Evolutionary conservation across 2,329 filamentous ascomycete species (phyloP).

Genomic region (Fusarium pilosicola): DNA sequence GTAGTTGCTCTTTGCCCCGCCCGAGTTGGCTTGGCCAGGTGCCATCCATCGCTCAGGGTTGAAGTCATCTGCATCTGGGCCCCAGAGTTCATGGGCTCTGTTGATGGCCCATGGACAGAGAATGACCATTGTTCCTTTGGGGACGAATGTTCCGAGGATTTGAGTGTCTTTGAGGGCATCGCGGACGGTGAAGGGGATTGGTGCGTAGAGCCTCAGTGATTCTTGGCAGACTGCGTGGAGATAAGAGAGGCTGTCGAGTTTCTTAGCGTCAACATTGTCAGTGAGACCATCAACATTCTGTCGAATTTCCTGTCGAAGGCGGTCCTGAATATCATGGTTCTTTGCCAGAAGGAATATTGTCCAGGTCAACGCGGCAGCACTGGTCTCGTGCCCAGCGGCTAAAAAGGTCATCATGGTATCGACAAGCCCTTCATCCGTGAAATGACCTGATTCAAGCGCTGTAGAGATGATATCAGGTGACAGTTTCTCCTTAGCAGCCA

Average conservation of each 20-base stretch:
- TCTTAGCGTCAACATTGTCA: constrained; percentile 34
- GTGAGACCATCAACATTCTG: constrained; percentile 47
- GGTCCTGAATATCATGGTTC: constrained; percentile 50
- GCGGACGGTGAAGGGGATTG: constrained; percentile 48
- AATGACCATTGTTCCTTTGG: constrained; percentile 50
- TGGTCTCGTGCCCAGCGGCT: constrained; percentile 55
- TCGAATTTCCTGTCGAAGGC: constrained; percentile 53
- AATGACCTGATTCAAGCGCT: constrained; percentile 45
- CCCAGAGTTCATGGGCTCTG: constrained; percentile 49
- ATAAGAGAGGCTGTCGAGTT: constrained; percentile 52
- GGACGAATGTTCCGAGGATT: constrained; percentile 48
- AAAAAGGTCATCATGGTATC: constrained; percentile 30
- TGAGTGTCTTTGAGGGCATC: constrained; percentile 47
- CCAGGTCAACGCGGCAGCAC: constrained; percentile 55
- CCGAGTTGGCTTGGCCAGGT: constrained; percentile 55
- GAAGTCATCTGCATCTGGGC: constrained; percentile 49
- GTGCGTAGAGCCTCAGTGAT: constrained; percentile 53
- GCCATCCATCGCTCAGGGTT: constrained; percentile 52
- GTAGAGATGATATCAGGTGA: constrained; percentile 53
- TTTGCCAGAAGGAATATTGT: constrained; percentile 51
- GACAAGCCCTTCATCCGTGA: constrained; percentile 31
- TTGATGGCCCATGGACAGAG: constrained; percentile 47
- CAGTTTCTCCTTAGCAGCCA: constrained; percentile 38
- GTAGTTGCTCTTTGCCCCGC: constrained; percentile 75
- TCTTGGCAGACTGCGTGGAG: constrained; percentile 57